phyloP scores from a whole-genome alignment of 2,329 filamentous ascomycete genomes.

The Domatiomyces catenatus region DNA sequence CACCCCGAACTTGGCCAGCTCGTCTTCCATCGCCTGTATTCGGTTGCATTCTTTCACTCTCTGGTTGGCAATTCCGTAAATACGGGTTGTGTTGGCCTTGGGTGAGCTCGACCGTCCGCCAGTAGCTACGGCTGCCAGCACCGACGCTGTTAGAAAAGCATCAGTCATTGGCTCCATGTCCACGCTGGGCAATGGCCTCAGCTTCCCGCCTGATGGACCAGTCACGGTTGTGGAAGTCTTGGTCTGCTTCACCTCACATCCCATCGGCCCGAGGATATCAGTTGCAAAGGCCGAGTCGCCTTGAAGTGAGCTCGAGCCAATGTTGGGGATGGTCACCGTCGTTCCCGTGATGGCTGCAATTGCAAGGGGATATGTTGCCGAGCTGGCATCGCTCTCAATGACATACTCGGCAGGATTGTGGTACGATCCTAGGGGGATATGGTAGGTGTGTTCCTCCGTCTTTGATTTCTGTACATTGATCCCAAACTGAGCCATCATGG shows the following conservation, averaged over 20 bases:
- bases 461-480: constrained; percentile 61
- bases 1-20: constrained; percentile 87
- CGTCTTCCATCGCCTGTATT: constrained; percentile 86
- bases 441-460: constrained; percentile 76
- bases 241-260: constrained; percentile 75
- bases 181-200: constrained; percentile 64
- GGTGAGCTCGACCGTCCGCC: constrained; percentile 51
- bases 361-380: constrained; percentile 86
- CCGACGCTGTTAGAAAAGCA: constrained; percentile 88
- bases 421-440: constrained; percentile 76
- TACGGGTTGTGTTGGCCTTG: constrained; percentile 52
- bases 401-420: constrained; percentile 71
- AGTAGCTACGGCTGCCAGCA: constrained; percentile 74
- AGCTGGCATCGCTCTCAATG: constrained; percentile 94
- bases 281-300: constrained; percentile 89
- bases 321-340: constrained; percentile 90
- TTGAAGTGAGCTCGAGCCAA: constrained; percentile 79
- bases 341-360: constrained; percentile 92
- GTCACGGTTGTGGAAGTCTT: constrained; percentile 80
- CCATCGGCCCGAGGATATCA: constrained; percentile 83
- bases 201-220: constrained; percentile 57
- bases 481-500: constrained; percentile 93
- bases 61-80: constrained; percentile 92
- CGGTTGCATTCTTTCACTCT: constrained; percentile 97
- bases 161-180: constrained; percentile 99